Conservation (phyloP, 176 grass and related monocot species). For the Paspalum notatum region DNA sequence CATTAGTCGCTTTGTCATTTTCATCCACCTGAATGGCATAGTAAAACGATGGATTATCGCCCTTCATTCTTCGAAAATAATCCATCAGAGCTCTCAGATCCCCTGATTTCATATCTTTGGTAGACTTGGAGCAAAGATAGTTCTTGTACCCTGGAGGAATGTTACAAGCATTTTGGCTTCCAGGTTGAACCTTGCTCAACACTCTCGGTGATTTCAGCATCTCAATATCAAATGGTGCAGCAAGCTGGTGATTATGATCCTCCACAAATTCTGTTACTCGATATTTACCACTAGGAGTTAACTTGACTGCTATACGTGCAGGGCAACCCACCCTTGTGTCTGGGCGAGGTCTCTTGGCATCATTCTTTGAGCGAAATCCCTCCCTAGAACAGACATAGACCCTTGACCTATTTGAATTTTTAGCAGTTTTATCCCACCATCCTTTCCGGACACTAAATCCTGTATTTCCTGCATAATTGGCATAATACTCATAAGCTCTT, state of each 20-base stretch:
- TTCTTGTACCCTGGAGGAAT: slow-evolving; percentile 85
- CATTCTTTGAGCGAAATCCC: slow-evolving; percentile 79
- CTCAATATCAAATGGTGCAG: slow-evolving; percentile 89
- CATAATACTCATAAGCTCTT: slow-evolving; percentile 83
- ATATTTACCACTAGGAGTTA: slow-evolving; percentile 69
- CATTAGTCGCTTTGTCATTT: slow-evolving; percentile 76
- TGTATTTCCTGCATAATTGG: slow-evolving; percentile 76
- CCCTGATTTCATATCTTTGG: slow-evolving; percentile 51
- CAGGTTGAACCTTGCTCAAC: slow-evolving; percentile 54
- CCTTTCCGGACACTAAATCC: slow-evolving; percentile 90
- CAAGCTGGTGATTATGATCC: slow-evolving; percentile 92
- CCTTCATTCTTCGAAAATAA: slow-evolving; percentile 89
- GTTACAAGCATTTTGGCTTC: slow-evolving; percentile 54
- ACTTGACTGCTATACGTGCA: slow-evolving; percentile 73
- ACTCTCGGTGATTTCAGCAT: slow-evolving; percentile 71
- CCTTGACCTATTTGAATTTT: slow-evolving; percentile 69
- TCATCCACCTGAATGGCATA: slow-evolving; percentile 92
- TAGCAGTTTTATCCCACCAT: slow-evolving; percentile 81
- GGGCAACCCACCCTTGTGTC: slow-evolving; percentile 82
- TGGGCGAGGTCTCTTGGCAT: slow-evolving; percentile 62
- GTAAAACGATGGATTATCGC: slow-evolving; percentile 80
- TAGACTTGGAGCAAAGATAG: slow-evolving; percentile 69
- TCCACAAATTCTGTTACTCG: slow-evolving; percentile 74
- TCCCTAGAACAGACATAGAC: slow-evolving; percentile 90
- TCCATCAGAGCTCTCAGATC: slow-evolving; percentile 69